Evolutionary conservation across 257 asterid species (phyloP).

Genomic region (Ligustrum vulgare): DNA sequence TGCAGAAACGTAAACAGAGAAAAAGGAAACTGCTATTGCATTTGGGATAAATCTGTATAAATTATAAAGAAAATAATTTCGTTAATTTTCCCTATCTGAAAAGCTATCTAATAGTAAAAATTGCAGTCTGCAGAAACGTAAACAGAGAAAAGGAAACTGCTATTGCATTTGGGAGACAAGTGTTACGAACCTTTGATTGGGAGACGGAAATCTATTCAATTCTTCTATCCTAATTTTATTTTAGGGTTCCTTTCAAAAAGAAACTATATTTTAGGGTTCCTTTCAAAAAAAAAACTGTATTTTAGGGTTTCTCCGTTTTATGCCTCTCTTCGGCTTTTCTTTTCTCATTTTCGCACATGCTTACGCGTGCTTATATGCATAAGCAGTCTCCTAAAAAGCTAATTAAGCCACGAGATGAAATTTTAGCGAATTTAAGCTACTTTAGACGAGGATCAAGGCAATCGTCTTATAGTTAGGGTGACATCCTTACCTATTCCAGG

Average conservation of each 20-base stretch:
- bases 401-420: no score
- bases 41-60: background rate
- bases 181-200: background rate
- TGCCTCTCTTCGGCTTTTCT: no score
- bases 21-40: background rate
- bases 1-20: background rate
- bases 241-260: no score
- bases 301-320: no score
- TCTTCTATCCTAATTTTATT: background rate
- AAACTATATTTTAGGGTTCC: background rate
- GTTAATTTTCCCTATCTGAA: background rate
- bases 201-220: background rate
- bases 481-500: no score
- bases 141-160: background rate
- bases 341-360: no score
- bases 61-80: background rate
- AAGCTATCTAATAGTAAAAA: background rate
- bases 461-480: no score
- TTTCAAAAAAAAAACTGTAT: no score
- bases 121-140: background rate
- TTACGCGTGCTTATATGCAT: no score
- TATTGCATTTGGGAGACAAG: background rate
- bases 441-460: no score
- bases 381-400: no score
- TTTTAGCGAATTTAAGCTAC: no score